Evolutionary conservation across 2,329 filamentous ascomycete genomes (phyloP).

Genomic region (Rhexocercosporidium sp.): DNA sequence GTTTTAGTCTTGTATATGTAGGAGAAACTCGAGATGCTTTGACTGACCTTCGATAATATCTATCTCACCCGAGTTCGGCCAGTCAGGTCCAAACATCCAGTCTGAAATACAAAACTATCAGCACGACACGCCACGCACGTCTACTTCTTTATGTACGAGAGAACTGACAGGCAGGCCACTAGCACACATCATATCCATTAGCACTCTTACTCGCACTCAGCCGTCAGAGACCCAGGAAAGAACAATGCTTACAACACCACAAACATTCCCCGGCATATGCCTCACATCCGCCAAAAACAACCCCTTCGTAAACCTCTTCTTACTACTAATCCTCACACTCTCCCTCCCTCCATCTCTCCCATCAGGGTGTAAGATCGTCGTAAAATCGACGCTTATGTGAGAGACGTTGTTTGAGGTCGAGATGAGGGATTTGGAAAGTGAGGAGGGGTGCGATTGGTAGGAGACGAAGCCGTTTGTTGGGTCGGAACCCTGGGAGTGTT

Average conservation of each 20-base stretch:
- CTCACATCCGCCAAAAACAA: constrained; percentile 73
- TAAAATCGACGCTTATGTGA: constrained; percentile 70
- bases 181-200: not conserved
- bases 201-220: not conserved
- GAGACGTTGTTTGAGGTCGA: constrained; percentile 45
- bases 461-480: constrained; percentile 71
- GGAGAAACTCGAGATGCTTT: constrained; percentile 22
- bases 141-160: not conserved
- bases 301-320: constrained; percentile 65
- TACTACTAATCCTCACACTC: constrained; percentile 72
- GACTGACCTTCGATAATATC: constrained; percentile 72
- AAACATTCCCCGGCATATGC: constrained; percentile 72
- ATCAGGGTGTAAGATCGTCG: constrained; percentile 44
- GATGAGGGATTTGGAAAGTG: constrained; percentile 48
- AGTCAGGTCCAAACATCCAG: constrained; percentile 58
- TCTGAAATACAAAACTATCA: constrained; percentile 28
- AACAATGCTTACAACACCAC: constrained; percentile 55
- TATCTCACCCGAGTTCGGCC: constrained; percentile 68
- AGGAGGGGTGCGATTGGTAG: constrained; percentile 45
- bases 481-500: constrained; percentile 48
- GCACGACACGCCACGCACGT: too few relatives aligned
- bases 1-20: too few relatives aligned
- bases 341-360: constrained; percentile 54
- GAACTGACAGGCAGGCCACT: constrained; percentile 67
- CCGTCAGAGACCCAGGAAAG: too few relatives aligned